A percentile compares a stretch with the other conserved stretches of the same genome.
phyloP scores from a whole-genome alignment of 495 filamentous ascomycete genomes.

The Pyrenula massariospora region DNA sequence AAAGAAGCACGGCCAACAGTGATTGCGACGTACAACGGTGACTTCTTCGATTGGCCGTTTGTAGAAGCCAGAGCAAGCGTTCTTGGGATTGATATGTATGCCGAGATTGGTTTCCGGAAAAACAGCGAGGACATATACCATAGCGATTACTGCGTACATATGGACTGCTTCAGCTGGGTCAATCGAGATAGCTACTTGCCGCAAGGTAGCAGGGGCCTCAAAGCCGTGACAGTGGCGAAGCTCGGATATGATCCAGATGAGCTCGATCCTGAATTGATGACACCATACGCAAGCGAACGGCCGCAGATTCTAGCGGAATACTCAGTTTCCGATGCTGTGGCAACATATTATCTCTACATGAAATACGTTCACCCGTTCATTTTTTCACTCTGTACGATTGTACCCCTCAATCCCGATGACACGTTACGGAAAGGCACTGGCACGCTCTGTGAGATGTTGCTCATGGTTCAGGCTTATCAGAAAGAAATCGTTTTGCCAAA shows the following conservation, averaged over 20 bases:
- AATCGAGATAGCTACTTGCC: constrained; percentile 97
- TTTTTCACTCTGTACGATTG: constrained; percentile 94
- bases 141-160: constrained; percentile 88
- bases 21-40: constrained; percentile 98
- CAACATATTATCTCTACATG: constrained; percentile 99
- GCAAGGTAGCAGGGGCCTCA: constrained; percentile 92
- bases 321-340: constrained; percentile 97
- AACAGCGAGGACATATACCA: constrained; percentile 94
- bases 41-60: constrained; percentile 99
- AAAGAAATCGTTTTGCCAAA: constrained; percentile 89
- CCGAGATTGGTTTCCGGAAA: constrained; percentile 90
- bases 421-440: constrained; percentile 91
- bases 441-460: constrained; percentile 94
- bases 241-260: constrained; percentile 98
- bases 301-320: constrained; percentile 94
- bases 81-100: constrained; percentile 98
- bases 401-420: constrained; percentile 87
- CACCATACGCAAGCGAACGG: constrained; percentile 79
- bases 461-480: constrained; percentile 96
- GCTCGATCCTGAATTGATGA: constrained; percentile 96
- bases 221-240: constrained; percentile 95
- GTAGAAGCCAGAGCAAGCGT: constrained; percentile 87
- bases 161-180: constrained; percentile 99
- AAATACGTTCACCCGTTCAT: constrained; percentile 99
- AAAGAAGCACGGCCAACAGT: constrained; percentile 92